A percentile compares a stretch with the other conserved stretches of the same genome.
Conservation (phyloP, 2,329 filamentous ascomycete genomes). For the Fusarium sublunatum region DNA sequence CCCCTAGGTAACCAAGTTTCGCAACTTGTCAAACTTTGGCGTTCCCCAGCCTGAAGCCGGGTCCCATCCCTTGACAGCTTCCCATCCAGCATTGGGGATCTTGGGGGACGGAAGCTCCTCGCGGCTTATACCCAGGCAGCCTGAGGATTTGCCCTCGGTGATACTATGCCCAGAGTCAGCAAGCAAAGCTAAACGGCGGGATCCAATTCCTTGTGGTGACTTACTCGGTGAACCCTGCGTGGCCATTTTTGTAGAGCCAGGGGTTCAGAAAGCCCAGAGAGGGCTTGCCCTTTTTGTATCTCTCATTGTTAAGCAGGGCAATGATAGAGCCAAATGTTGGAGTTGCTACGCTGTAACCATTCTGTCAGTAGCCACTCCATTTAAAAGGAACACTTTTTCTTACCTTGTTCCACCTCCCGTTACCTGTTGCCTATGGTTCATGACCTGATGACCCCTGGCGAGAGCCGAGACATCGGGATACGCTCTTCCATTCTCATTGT, state of each 20-base stretch:
- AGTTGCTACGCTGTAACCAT: constrained; percentile 61
- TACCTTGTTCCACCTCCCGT: constrained; percentile 52
- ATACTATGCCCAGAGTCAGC: constrained; percentile 45
- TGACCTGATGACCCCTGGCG: constrained; percentile 49
- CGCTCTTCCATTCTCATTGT: constrained; percentile 62
- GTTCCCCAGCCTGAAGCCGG: constrained; percentile 58
- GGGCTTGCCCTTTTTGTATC: constrained; percentile 64
- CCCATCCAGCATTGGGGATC: constrained; percentile 46
- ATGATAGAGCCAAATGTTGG: constrained; percentile 73
- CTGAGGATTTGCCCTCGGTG: constrained; percentile 49
- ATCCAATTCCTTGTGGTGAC: constrained; percentile 1
- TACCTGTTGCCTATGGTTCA: constrained; percentile 46
- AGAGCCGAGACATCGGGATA: constrained; percentile 73
- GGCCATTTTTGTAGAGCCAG: constrained; percentile 62
- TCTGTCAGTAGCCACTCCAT: background rate
- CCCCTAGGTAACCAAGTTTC: constrained; percentile 29
- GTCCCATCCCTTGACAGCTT: constrained; percentile 51
- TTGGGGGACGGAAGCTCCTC: constrained; percentile 43
- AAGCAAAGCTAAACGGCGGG: background rate
- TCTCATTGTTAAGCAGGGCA: constrained; percentile 71
- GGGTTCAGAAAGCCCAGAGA: constrained; percentile 71
- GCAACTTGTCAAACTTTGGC: constrained; percentile 56
- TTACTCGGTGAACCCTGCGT: constrained; percentile 52
- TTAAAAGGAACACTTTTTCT: background rate
- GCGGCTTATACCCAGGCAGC: constrained; percentile 48